These are phyloP conservation scores for Melanopsichium pennsylvanicum DNA, from an alignment of 1,284 basidiomycete genomes.

Conservation along the genomic window DNA sequence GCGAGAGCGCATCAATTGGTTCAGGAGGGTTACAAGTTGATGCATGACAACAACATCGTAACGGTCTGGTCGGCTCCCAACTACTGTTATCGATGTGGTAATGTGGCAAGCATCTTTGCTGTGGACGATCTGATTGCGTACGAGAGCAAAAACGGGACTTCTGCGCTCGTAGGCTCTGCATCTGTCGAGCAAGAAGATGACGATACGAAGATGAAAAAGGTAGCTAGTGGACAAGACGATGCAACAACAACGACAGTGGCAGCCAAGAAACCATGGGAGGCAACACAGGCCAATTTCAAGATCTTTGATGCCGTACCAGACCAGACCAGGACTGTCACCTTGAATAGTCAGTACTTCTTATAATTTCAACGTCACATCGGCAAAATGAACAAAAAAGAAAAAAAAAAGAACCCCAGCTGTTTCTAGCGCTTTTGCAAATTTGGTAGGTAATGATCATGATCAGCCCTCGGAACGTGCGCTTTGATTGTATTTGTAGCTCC, in stretches of 20 bases:
- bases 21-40: conserved; percentile 96
- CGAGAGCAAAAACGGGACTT: conserved; percentile 34
- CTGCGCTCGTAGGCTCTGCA: conserved; percentile 81
- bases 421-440: no score
- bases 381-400: no score
- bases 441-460: no score
- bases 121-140: conserved; percentile 70
- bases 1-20: conserved; percentile 97
- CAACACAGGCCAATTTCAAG: conserved; percentile 64
- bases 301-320: conserved; percentile 66
- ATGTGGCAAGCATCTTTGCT: conserved; percentile 94
- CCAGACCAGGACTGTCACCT: conserved; percentile 33
- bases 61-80: conserved; percentile 99
- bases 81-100: conserved; percentile 97
- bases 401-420: no score
- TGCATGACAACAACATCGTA: conserved; percentile 93
- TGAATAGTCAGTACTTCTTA: conserved; percentile 45
- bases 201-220: conserved; percentile 10
- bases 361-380: no score
- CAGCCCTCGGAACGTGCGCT: no score
- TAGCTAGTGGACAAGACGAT: background rate
- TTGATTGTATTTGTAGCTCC: conserved; percentile 28
- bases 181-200: conserved; percentile 50
- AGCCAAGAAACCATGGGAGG: conserved; percentile 29
- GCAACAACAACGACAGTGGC: background rate